These are phyloP conservation scores for Herpetospermum pedunculosum DNA, from an alignment of 306 rosid species.

Conservation along the genomic window DNA sequence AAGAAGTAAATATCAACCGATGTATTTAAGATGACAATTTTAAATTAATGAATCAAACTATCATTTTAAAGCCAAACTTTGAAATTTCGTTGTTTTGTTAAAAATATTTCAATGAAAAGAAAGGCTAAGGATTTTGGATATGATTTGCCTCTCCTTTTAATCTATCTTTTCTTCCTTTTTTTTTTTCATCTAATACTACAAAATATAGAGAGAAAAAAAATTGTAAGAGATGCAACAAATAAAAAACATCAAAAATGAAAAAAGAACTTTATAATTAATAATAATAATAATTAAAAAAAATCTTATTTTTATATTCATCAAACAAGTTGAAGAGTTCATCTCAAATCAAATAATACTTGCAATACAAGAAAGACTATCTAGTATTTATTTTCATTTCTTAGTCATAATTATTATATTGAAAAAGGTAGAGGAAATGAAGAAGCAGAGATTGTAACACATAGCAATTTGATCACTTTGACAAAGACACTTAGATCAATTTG, in stretches of 20 bases:
- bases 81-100: neutral
- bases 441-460: neutral
- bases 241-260: neutral
- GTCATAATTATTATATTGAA: constrained; percentile 1
- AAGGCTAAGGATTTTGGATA: neutral
- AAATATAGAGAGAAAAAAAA: neutral
- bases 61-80: neutral
- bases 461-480: neutral
- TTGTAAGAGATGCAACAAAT: neutral
- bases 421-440: neutral
- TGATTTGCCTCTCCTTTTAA: neutral
- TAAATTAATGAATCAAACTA: neutral
- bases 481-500: neutral
- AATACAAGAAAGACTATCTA: neutral
- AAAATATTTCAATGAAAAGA: too few species aligned
- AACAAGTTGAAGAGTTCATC: neutral
- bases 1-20: neutral
- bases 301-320: too few species aligned
- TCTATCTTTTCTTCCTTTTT: neutral
- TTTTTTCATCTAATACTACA: neutral
- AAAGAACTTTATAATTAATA: too few species aligned
- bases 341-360: neutral
- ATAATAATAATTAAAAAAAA: too few species aligned
- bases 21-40: neutral
- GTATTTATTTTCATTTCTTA: neutral